Percentiles rank a stretch among this genome's conserved stretches.
phyloP scores from a whole-genome alignment of 2,329 filamentous ascomycete genomes.

The Aureobasidium sp. region DNA sequence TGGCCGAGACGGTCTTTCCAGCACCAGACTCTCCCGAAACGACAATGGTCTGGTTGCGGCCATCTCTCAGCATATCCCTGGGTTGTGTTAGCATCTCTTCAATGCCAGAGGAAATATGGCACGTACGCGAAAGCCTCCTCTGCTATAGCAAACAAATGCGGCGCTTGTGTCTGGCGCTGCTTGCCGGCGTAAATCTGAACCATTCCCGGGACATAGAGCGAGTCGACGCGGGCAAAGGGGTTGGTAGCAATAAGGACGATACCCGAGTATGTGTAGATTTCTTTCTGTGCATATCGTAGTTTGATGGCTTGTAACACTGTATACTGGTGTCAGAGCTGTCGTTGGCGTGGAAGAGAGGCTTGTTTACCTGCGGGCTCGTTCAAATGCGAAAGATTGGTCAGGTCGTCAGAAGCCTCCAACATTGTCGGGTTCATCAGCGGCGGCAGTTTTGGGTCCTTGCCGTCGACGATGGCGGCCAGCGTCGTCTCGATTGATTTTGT shows the following conservation, averaged over 20 bases:
- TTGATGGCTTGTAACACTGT: slow-evolving; percentile 94
- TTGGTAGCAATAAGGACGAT: slow-evolving; percentile 98
- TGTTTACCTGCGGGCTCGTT: slow-evolving; percentile 91
- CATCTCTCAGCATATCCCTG: slow-evolving; percentile 93
- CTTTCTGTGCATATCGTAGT: slow-evolving; percentile 93
- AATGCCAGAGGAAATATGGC: background rate
- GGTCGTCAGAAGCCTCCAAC: slow-evolving; percentile 95
- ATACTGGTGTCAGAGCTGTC: slow-evolving; percentile 20
- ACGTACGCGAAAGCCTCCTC: slow-evolving; percentile 95
- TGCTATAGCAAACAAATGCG: slow-evolving; percentile 96
- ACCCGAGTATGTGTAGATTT: slow-evolving; percentile 99
- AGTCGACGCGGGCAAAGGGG: slow-evolving; percentile 94
- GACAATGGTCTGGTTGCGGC: slow-evolving; percentile 94
- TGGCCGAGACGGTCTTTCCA: slow-evolving; percentile 97
- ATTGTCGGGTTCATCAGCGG: slow-evolving; percentile 97
- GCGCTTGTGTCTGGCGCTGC: slow-evolving; percentile 90
- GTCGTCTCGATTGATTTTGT: slow-evolving; percentile 73
- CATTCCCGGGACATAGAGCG: slow-evolving; percentile 97
- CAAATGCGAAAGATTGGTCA: slow-evolving; percentile 93
- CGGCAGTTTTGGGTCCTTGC: slow-evolving; percentile 69
- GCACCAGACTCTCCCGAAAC: slow-evolving; percentile 99
- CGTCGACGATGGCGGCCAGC: slow-evolving; percentile 64
- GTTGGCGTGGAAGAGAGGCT: slow-evolving; percentile 12
- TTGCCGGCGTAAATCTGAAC: slow-evolving; percentile 99
- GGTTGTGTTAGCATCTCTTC: background rate